Evolutionary conservation across 441 rosid genomes (phyloP), one percentile per base, ranked within the genome.

Genomic region (Syzygium malaccense): DNA sequence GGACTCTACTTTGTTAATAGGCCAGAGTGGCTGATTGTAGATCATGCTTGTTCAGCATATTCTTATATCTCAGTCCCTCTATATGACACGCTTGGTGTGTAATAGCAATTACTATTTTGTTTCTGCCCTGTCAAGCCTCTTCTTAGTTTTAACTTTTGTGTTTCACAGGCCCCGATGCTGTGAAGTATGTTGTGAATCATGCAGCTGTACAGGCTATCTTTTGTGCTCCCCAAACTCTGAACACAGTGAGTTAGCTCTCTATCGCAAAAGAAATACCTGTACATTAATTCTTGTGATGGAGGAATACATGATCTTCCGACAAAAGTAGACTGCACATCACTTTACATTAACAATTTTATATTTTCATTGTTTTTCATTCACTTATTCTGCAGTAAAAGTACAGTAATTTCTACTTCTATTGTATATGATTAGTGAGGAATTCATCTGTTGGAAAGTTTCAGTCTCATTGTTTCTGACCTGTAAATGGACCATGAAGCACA

Each of bases 121-220:
- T 54, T 93, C 88, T 95, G 6, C 17, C 25, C 51, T 7, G 45
- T 75, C 83, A 75, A 75, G n/a, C 83, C 51, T 75, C 51, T 23
- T 75, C 83, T 20, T 23, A 75, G 83, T 75, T 75, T 23, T 37
- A 75, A 41, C 7, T 75, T 75, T 23, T 41, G 83, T 6, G 51
- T 75, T 75, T 75, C 14, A 41, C 41, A 98, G 99, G 99, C 87
- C 99, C 99, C 53, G 99, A 97, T 92, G 98, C 99, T 92, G 99
- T 97, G 88, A 96, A 94, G 91, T 96, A 87, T 90, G 94, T 97
- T 30, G 93, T 94, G 90, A 96, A 95, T 92, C 99, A 97, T 94
- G 99, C 99, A 57, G 90, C 88, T 89, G 93, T 96, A 41, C 96
- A 93, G 90, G 98, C 99, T 86, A 92, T 98, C 91, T 98, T 98